These are phyloP conservation scores for Marchantia paleacea DNA, from an alignment of 225 moss, liverwort and hornwort genomes.

Conservation along the genomic window DNA sequence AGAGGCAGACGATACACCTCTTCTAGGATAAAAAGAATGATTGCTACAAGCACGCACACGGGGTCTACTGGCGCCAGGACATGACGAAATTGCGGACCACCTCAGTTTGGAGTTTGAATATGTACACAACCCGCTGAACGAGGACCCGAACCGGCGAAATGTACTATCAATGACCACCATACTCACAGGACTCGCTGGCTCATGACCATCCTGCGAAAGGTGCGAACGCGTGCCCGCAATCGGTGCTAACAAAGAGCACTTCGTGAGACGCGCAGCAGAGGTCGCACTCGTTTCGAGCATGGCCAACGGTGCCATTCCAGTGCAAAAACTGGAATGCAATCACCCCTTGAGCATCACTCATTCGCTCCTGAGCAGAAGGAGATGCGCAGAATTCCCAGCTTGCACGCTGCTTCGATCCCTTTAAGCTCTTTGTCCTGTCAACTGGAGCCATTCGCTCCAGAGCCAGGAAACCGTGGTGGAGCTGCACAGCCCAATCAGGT, in stretches of 20 bases:
- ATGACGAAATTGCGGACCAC: neutral
- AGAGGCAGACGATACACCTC: neutral
- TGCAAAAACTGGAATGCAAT: neutral
- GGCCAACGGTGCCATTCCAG: constrained; percentile 11
- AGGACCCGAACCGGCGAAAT: neutral
- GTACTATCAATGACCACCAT: neutral
- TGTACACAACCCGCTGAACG: neutral
- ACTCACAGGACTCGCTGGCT: neutral
- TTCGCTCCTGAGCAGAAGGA: neutral
- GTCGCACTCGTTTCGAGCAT: neutral
- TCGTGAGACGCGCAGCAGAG: neutral
- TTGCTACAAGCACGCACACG: neutral
- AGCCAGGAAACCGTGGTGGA: neutral
- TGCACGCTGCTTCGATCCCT: neutral
- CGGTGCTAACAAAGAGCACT: neutral
- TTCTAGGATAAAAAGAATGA: neutral
- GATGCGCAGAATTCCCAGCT: neutral
- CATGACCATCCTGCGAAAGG: neutral
- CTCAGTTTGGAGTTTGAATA: neutral
- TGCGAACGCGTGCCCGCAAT: neutral
- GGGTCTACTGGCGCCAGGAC: neutral
- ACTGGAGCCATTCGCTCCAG: neutral
- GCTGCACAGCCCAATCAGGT: neutral
- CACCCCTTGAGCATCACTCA: neutral
- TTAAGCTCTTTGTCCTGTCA: neutral